phyloP scores from a whole-genome alignment of 2,329 filamentous ascomycete genomes.

The Phialemoniopsis sp. region DNA sequence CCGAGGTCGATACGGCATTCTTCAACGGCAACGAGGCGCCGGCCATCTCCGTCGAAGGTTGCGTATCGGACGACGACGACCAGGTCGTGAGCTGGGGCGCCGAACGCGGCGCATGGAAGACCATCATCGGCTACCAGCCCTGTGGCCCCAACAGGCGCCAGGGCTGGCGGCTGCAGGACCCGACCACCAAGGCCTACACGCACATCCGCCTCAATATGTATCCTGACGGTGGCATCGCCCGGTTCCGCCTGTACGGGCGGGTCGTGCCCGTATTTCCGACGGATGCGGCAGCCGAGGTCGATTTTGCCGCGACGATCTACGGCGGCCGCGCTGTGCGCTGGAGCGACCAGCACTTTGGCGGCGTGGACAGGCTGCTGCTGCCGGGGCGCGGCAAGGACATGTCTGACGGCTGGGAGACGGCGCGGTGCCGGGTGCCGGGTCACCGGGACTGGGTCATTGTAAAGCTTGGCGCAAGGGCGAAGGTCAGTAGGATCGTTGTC shows the following conservation, averaged over 20 bases:
- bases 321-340: conserved; percentile 70
- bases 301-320: conserved; percentile 72
- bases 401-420: conserved; percentile 84
- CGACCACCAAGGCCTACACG: conserved; percentile 66
- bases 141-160: conserved; percentile 70
- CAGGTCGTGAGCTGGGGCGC: conserved; percentile 60
- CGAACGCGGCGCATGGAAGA: conserved; percentile 60
- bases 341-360: conserved; percentile 79
- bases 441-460: conserved; percentile 78
- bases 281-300: conserved; percentile 60
- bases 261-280: conserved; percentile 71
- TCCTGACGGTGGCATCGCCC: conserved; percentile 74
- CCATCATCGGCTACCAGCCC: conserved; percentile 62
- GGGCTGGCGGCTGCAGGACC: conserved; percentile 63
- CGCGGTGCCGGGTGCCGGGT: conserved; percentile 62
- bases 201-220: conserved; percentile 79
- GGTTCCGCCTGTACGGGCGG: conserved; percentile 71
- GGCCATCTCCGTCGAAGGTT: conserved; percentile 70
- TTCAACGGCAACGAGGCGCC: conserved; percentile 80
- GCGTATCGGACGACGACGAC: too few species aligned
- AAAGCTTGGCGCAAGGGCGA: conserved; percentile 61
- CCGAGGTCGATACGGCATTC: conserved; percentile 75
- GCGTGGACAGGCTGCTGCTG: conserved; percentile 40
- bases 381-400: conserved; percentile 59
- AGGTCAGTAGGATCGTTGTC: conserved; percentile 62